These are phyloP conservation scores for Aspergillus tamarii DNA, from an alignment of 2,329 filamentous ascomycete species.

Conservation along the genomic window DNA sequence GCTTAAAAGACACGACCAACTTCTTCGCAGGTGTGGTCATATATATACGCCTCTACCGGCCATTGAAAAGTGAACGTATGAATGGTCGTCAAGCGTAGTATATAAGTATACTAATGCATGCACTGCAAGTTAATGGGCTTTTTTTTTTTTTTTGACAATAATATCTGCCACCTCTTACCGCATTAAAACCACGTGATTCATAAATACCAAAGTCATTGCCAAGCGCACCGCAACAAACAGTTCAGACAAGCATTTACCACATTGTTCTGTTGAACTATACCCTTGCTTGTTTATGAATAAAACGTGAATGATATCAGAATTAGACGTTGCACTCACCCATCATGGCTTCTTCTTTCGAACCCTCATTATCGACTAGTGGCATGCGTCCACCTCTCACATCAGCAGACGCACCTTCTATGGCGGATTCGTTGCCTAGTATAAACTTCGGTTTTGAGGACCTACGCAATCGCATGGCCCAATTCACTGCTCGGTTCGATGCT, in stretches of 20 bases:
- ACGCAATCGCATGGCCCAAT: constrained; percentile 91
- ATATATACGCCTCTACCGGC: constrained; percentile 11
- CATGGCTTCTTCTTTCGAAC: constrained; percentile 57
- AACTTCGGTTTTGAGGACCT: constrained; percentile 97
- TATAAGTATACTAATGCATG: background rate
- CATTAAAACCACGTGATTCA: background rate
- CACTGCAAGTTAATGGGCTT: background rate
- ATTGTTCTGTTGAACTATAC: background rate
- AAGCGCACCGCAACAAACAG: constrained; percentile 35
- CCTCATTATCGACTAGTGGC: constrained; percentile 58
- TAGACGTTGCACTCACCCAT: background rate
- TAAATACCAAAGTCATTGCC: background rate
- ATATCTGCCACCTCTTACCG: constrained; percentile 2
- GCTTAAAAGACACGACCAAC: background rate
- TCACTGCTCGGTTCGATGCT: constrained; percentile 85
- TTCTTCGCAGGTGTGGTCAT: background rate
- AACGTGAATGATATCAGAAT: background rate
- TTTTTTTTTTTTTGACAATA: background rate
- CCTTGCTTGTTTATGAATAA: background rate
- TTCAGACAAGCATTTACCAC: background rate
- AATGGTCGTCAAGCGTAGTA: background rate
- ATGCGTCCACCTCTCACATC: constrained; percentile 56
- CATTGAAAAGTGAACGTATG: constrained; percentile 9
- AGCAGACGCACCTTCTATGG: constrained; percentile 62
- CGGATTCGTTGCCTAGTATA: constrained; percentile 76